A percentile compares a stretch with the other conserved stretches of the same genome.
Evolutionary conservation across 495 filamentous ascomycete genomes (phyloP).

Genomic region (Chaetomium cochliodes): DNA sequence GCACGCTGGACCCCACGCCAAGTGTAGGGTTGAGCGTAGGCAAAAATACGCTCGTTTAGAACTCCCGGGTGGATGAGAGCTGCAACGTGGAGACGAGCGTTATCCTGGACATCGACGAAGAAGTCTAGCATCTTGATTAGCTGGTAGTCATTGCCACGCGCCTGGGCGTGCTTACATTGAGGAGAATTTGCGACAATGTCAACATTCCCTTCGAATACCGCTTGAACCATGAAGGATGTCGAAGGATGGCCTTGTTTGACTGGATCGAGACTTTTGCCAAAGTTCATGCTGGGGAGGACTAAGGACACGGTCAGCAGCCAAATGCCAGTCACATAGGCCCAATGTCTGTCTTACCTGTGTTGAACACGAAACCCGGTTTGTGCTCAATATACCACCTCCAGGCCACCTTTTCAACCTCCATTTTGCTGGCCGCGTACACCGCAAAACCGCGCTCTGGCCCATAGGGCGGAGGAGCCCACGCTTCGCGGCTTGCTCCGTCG

Average conservation of each 20-base stretch:
- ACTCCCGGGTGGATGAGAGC: slow-evolving; percentile 44
- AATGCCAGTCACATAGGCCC: too few species aligned
- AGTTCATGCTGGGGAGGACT: slow-evolving; percentile 45
- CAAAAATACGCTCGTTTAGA: slow-evolving; percentile 50
- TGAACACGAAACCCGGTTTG: slow-evolving; percentile 47
- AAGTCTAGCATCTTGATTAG: slow-evolving; percentile 28
- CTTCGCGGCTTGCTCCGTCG: slow-evolving; percentile 42
- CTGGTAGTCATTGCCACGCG: too few species aligned
- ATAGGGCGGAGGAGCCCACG: slow-evolving; percentile 45
- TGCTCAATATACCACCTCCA: slow-evolving; percentile 48
- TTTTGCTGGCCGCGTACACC: slow-evolving; percentile 55
- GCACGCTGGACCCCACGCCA: slow-evolving; percentile 40
- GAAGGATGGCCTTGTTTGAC: slow-evolving; percentile 32
- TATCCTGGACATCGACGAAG: slow-evolving; percentile 50
- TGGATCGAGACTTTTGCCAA: slow-evolving; percentile 39
- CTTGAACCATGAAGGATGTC: slow-evolving; percentile 30
- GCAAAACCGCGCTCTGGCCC: slow-evolving; percentile 23
- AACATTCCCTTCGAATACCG: slow-evolving; percentile 31
- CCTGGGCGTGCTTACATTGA: slow-evolving; percentile 27
- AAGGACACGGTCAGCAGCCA: not conserved
- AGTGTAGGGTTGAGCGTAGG: slow-evolving; percentile 40
- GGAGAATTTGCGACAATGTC: slow-evolving; percentile 24
- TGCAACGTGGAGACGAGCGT: slow-evolving; percentile 47
- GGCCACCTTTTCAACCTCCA: slow-evolving; percentile 47
- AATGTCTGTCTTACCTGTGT: slow-evolving; percentile 26